Evolutionary conservation across 2,329 filamentous ascomycete genomes (phyloP).

Genomic region (Sclerotinia borealis): DNA sequence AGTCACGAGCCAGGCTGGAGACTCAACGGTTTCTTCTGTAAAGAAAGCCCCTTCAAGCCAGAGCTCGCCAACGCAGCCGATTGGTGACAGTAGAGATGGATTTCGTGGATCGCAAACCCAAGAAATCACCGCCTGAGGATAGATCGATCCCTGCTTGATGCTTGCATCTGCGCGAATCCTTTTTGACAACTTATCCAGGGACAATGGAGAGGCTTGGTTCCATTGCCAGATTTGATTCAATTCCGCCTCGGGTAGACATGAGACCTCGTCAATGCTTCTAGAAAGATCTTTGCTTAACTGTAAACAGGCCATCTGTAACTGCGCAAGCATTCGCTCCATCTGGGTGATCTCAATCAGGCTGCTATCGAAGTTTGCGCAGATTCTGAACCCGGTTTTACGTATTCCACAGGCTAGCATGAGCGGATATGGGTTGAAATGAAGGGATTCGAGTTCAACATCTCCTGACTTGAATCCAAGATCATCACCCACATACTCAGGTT

Average conservation of each 20-base stretch:
- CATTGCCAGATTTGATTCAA: slow-evolving; percentile 39
- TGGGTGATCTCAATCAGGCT: slow-evolving; percentile 33
- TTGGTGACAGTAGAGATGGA: slow-evolving; percentile 34
- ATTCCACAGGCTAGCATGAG: slow-evolving; percentile 44
- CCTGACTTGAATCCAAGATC: slow-evolving; percentile 23
- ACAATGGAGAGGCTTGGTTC: slow-evolving; percentile 36
- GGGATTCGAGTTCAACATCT: slow-evolving; percentile 29
- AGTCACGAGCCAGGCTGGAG: slow-evolving; percentile 41
- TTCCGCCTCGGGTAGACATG: slow-evolving; percentile 28
- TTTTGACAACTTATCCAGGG: slow-evolving; percentile 29
- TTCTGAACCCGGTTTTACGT: slow-evolving; percentile 37
- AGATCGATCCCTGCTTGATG: slow-evolving; percentile 27
- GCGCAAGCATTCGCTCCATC: slow-evolving; percentile 35
- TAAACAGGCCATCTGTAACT: slow-evolving; percentile 29
- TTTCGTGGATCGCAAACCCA: slow-evolving; percentile 34
- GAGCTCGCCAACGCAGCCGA: slow-evolving; percentile 36
- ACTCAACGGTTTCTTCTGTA: slow-evolving; percentile 34
- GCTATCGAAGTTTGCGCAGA: slow-evolving; percentile 40
- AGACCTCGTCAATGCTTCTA: slow-evolving; percentile 32
- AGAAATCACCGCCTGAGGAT: slow-evolving; percentile 33
- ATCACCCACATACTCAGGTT: background rate
- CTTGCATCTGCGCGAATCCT: slow-evolving; percentile 18
- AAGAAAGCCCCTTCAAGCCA: slow-evolving; percentile 48
- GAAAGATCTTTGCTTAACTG: slow-evolving; percentile 26
- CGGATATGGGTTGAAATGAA: slow-evolving; percentile 43